Base-by-base conservation (phyloP, 805 yeast species). In the Saccharomyces kudriavzevii region DNA sequence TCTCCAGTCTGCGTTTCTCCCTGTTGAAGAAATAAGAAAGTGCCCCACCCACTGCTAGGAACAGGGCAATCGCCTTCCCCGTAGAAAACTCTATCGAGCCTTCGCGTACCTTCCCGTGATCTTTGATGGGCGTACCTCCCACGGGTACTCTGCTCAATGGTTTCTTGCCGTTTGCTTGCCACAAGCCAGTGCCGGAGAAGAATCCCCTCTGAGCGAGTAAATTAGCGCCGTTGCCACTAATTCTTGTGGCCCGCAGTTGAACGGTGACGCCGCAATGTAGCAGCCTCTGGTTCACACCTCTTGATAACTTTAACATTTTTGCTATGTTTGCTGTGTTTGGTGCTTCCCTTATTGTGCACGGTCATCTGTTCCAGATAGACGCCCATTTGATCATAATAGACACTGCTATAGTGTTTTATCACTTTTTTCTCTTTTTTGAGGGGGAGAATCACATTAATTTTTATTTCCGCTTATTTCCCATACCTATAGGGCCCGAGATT, bases 91-190 rank as follows among this genome's bases (percentile, higher is more conserved):
- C 95, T 53, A 87, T 76, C 45, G 63, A 62, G 9, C 54, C 50
- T 11, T 49, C 81, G 74, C 11, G 71, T 70, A 2, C 76, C 69
- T 54, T 68, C 71, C 55, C 74, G 60, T 56, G 63, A 57, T 54
- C 61, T 64, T 47, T 60, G 53, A 47, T 70, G 11, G 67, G 61
- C 1, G 76, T 52, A 1, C 83, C 85, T 8, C 96, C 96, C 56
- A 89, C 77, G 11, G 94, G 90, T 31, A 87, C 83, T 66, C 96
- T 75, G 58, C 92, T 86, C 54, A 89, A 72, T 13, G 95, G 96
- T 63, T 88, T 82, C 57, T 75, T 71, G 22, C 22, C 43, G 10
- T 35, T 17, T 35, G 43, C 4, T 17, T 35, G 43, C 43, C 43
- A 35, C 13, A 35, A 13, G 24, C 43, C 22, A 10, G 43, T 20